A percentile compares a stretch with the other conserved stretches of the same genome.
These are phyloP conservation scores for Pyrenula massariospora DNA, from an alignment of 495 filamentous ascomycete genomes.

Conservation along the genomic window DNA sequence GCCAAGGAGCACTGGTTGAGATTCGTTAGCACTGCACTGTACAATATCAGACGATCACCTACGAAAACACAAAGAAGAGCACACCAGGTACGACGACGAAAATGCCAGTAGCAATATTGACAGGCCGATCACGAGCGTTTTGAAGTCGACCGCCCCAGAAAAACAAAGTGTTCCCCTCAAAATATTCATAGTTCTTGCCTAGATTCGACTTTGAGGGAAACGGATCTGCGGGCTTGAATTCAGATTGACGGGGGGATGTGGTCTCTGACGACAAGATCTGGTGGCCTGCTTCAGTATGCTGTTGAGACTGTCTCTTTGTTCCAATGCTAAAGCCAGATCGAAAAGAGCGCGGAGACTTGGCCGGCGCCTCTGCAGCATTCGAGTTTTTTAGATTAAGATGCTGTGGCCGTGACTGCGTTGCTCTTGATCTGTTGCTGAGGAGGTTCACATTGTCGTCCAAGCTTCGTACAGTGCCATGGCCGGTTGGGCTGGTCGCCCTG, in stretches of 20 bases:
- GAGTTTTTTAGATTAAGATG: slow-evolving; percentile 48
- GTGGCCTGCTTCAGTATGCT: slow-evolving; percentile 27
- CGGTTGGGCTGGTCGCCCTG: slow-evolving; percentile 59
- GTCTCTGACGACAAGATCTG: slow-evolving; percentile 66
- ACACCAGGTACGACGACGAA: slow-evolving; percentile 63
- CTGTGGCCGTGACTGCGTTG: slow-evolving; percentile 35
- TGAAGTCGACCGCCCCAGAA: slow-evolving; percentile 75
- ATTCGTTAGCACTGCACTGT: slow-evolving; percentile 5
- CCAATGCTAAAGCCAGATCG: slow-evolving; percentile 51
- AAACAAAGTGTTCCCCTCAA: slow-evolving; percentile 83
- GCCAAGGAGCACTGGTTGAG: slow-evolving; percentile 56
- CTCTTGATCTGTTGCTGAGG: slow-evolving; percentile 43
- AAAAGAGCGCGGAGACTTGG: slow-evolving; percentile 65
- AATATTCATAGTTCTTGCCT: slow-evolving; percentile 81
- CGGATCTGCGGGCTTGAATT: slow-evolving; percentile 3
- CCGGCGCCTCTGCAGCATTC: slow-evolving; percentile 37
- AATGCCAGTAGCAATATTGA: slow-evolving; percentile 79
- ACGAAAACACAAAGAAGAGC: slow-evolving; percentile 80
- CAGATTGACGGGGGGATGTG: slow-evolving; percentile 39
- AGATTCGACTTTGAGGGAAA: slow-evolving; percentile 24
- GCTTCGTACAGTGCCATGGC: slow-evolving; percentile 52
- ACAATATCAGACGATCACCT: slow-evolving; percentile 16
- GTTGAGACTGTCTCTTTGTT: slow-evolving; percentile 7
- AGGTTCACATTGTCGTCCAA: slow-evolving; percentile 64
- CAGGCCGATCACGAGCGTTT: slow-evolving; percentile 78